Base-by-base conservation (phyloP, 2,329 filamentous ascomycete species). In the Aspergillus neoniger region DNA sequence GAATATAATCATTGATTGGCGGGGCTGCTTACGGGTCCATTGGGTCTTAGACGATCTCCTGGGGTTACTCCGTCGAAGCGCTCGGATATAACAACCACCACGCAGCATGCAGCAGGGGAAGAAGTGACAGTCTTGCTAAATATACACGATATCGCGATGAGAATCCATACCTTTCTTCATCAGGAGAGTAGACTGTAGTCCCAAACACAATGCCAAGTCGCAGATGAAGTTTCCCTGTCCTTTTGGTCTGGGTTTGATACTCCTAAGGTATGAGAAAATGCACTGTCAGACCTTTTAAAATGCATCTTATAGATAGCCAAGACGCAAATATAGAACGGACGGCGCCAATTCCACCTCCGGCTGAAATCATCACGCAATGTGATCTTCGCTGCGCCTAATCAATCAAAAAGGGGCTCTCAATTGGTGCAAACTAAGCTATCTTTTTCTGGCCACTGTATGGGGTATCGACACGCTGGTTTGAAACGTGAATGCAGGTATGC, bases 21-120 rank as follows among this genome's bases (percentile, higher is more conserved):
- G 28, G 25, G 23, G 23, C 28, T 19, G 30, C n/a, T 30, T 28
- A 43, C 28, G 43, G 53, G 41, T 30, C 15, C 23, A 32, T 55
- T 28, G 39, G 39, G 14, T 30, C 39, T n/a, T 44, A 19, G 41
- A 36, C 25, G 39, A 55, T 55, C 53, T 43, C 21, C 53, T 55
- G 43, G 30, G 53, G 25, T 28, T 43, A 43, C 39, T 25, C 41
- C 41, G 19, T 44, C 10, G 23, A 50, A 32, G 47, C 47, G 47
- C 47, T 30, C 47, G 25, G 25, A 50, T 50, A 50, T 30, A 28
- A 32, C 15, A n/a, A 30, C 10, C 41, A 21, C 41, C 10, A 19
- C 32, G 41, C 41, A 44, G 21, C 41, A 12, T 44, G 41, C 41
- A 30, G n/a, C 12, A 30, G 47, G 15, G 30, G 28, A 14, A 15